Evolutionary conservation across 768 basidiomycete genomes (phyloP).

Genomic region (Pleurotus tuoliensis): DNA sequence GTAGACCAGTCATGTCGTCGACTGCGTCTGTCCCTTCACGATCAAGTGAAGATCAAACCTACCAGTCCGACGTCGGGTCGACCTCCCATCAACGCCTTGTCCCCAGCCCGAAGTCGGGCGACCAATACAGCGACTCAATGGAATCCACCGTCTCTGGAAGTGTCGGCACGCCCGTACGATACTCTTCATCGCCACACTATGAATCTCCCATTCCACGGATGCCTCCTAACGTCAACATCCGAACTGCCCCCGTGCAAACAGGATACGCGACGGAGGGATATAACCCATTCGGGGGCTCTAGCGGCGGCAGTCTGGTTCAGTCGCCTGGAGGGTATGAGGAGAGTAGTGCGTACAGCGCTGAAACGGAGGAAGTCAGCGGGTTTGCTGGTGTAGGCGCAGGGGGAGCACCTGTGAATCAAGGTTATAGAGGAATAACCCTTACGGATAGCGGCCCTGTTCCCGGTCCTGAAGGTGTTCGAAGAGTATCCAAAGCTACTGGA

Average conservation of each 20-base stretch:
- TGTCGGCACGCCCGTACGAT: slow-evolving; percentile 15
- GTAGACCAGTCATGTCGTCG: slow-evolving; percentile 51
- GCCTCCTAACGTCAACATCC: slow-evolving; percentile 1
- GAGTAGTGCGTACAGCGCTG: slow-evolving; percentile 27
- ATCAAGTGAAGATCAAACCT: slow-evolving; percentile 44
- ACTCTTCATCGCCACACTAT: slow-evolving; percentile 2
- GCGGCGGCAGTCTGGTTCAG: slow-evolving; percentile 15
- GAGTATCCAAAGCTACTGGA: slow-evolving; percentile 62
- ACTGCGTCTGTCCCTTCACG: slow-evolving; percentile 37
- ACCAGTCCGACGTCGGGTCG: slow-evolving; percentile 36
- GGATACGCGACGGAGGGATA: slow-evolving; percentile 41
- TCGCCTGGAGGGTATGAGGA: slow-evolving; percentile 38
- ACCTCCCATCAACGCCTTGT: slow-evolving; percentile 39
- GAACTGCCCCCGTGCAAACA: slow-evolving; percentile 21
- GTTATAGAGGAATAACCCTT: slow-evolving; percentile 67
- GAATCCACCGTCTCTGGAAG: slow-evolving; percentile 28
- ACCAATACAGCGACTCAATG: slow-evolving; percentile 34
- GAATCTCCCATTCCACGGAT: slow-evolving; percentile 9
- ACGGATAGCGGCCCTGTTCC: slow-evolving; percentile 84
- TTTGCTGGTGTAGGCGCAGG: slow-evolving; percentile 31
- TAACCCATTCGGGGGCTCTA: slow-evolving; percentile 54
- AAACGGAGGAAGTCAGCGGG: slow-evolving; percentile 27
- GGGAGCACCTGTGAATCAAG: slow-evolving; percentile 3
- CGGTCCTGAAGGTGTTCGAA: slow-evolving; percentile 69
- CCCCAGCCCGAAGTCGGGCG: slow-evolving; percentile 35